Conservation (phyloP, 2,329 filamentous ascomycete genomes). For the Microcyclospora tardicrescens region DNA sequence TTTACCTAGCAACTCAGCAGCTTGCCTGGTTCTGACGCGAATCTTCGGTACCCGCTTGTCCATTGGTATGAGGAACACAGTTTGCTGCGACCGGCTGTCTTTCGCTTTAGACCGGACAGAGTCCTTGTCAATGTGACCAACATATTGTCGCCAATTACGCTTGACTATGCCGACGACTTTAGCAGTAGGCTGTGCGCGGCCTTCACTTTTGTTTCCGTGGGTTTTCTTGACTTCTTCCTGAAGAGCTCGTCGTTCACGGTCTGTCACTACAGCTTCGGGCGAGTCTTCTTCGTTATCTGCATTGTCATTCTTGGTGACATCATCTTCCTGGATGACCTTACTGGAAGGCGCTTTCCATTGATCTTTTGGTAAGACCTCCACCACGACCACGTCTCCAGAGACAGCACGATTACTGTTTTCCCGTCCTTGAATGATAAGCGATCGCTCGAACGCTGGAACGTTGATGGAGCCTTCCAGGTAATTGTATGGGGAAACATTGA, state of each 20-base stretch:
- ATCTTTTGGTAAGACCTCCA: constrained; percentile 83
- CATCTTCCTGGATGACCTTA: constrained; percentile 90
- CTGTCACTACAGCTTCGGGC: constrained; percentile 60
- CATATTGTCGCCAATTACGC: constrained; percentile 95
- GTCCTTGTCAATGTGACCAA: constrained; percentile 83
- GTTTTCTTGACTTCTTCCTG: constrained; percentile 84
- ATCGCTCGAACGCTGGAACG: constrained; percentile 78
- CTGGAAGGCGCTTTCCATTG: constrained; percentile 96
- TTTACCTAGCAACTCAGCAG: constrained; percentile 77
- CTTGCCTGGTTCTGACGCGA: constrained; percentile 79
- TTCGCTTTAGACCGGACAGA: constrained; percentile 62
- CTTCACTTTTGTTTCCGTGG: constrained; percentile 64
- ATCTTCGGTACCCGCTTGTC: constrained; percentile 97
- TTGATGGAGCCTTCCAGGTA: constrained; percentile 90
- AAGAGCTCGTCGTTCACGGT: constrained; percentile 71
- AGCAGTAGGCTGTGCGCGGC: constrained; percentile 75
- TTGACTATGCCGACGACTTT: constrained; percentile 86
- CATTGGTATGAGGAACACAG: constrained; percentile 92
- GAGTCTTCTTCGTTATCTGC: constrained; percentile 75
- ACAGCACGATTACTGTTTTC: constrained; percentile 95
- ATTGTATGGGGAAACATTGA: constrained; percentile 95
- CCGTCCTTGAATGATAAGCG: constrained; percentile 74
- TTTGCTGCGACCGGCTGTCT: constrained; percentile 75
- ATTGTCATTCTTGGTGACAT: constrained; percentile 84
- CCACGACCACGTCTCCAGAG: constrained; percentile 81